Percentiles rank a stretch among this genome's conserved stretches.
phyloP scores from a whole-genome alignment of 202 grass and related monocot genomes.

The Eragrostis tef region DNA sequence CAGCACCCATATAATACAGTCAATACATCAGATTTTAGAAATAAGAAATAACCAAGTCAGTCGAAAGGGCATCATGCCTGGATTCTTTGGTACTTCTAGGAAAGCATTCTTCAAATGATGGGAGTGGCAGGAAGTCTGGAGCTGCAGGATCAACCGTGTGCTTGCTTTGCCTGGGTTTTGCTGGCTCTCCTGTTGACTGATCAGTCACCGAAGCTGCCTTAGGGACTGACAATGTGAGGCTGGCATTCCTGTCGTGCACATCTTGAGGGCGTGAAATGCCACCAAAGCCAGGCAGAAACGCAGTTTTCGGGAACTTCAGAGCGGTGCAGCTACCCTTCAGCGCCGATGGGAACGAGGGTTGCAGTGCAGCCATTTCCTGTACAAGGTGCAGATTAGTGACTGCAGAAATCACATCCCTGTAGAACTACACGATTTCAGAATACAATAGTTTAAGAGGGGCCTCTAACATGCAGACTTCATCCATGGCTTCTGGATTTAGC shows the following conservation, averaged over 20 bases:
- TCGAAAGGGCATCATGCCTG: constrained; percentile 57
- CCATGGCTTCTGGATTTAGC: background rate
- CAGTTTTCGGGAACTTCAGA: constrained; percentile 60
- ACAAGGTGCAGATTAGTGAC: constrained; percentile 31
- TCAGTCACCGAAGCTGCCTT: constrained; percentile 60
- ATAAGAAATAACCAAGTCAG: background rate
- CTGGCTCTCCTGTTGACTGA: constrained; percentile 54
- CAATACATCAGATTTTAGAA: constrained; percentile 15
- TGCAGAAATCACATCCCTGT: background rate
- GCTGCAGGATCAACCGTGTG: constrained; percentile 70
- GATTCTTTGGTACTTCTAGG: constrained; percentile 89
- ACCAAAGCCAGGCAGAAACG: constrained; percentile 59
- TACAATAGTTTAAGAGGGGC: background rate
- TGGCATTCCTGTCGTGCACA: constrained; percentile 45
- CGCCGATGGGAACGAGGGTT: constrained; percentile 62
- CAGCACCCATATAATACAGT: constrained; percentile 28
- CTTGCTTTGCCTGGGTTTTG: constrained; percentile 63
- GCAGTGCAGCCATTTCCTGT: constrained; percentile 78
- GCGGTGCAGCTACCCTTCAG: constrained; percentile 55
- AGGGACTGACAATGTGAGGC: constrained; percentile 49
- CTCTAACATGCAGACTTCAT: background rate
- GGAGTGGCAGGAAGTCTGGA: constrained; percentile 92
- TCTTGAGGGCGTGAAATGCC: constrained; percentile 43
- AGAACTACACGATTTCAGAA: background rate
- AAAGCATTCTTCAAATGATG: constrained; percentile 93